Conservation (phyloP, 371 early-diverging fungal genomes). For the Apophysomyces elegans region DNA sequence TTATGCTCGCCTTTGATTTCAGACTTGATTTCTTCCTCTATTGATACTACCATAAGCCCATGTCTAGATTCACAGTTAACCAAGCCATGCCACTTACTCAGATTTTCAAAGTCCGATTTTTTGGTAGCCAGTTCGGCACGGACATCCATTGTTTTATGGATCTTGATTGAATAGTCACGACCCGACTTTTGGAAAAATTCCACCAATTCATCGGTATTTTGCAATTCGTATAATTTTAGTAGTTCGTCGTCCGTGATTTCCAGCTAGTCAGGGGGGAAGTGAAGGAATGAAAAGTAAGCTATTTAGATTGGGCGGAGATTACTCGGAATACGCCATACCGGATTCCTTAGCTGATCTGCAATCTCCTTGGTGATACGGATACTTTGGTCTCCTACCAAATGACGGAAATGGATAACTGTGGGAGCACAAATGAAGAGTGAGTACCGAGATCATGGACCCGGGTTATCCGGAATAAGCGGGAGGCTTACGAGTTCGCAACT, state of each 20-base stretch:
- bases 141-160: slow-evolving; percentile 45
- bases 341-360: slow-evolving; percentile 25
- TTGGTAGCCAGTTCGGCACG: slow-evolving; percentile 5
- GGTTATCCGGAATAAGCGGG: slow-evolving; percentile 20
- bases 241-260: slow-evolving; percentile 35
- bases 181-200: slow-evolving; percentile 46
- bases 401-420: slow-evolving; percentile 48
- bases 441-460: slow-evolving; percentile 5
- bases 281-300: background rate
- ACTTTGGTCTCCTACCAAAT: slow-evolving; percentile 44
- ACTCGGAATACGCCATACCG: slow-evolving; percentile 26
- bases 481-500: slow-evolving; percentile 14
- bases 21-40: slow-evolving; percentile 1
- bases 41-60: background rate
- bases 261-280: slow-evolving; percentile 25
- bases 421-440: slow-evolving; percentile 8
- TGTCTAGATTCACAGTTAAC: too few relatives aligned
- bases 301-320: background rate
- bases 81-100: slow-evolving; percentile 10
- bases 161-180: slow-evolving; percentile 43
- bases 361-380: slow-evolving; percentile 39
- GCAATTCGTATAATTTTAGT: slow-evolving; percentile 19
- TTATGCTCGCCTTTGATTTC: slow-evolving; percentile 1
- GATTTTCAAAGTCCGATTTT: background rate
- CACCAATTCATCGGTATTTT: slow-evolving; percentile 47